Evolutionary conservation across 2,329 filamentous ascomycete species (phyloP).

Genomic region (Aspergillus hiratsukae): DNA sequence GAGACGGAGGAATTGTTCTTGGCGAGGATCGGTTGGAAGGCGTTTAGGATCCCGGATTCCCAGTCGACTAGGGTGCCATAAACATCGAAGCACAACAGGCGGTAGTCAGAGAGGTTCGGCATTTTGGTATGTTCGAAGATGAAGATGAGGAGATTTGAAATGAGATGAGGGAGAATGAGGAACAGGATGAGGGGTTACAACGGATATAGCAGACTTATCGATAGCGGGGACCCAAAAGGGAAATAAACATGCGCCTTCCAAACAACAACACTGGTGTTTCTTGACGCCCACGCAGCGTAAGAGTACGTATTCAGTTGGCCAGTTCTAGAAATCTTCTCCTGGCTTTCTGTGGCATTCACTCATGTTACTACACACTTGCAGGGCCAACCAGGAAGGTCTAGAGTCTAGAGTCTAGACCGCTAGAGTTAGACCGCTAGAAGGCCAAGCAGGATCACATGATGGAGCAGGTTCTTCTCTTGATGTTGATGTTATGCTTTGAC

Average conservation of each 20-base stretch:
- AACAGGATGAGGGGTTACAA: neutral
- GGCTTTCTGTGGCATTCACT: no score
- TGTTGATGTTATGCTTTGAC: no score
- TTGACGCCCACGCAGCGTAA: no score
- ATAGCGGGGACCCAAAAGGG: neutral
- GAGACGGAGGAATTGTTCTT: conserved; percentile 37
- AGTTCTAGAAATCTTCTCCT: no score
- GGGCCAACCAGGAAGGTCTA: no score
- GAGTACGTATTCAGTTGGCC: neutral
- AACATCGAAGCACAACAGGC: conserved; percentile 67
- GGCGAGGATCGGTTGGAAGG: conserved; percentile 45
- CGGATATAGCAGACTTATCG: neutral
- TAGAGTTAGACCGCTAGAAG: no score
- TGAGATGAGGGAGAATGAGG: neutral
- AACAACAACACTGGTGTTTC: no score
- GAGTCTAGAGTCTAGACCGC: no score
- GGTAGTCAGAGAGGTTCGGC: conserved; percentile 35
- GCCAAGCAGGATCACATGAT: no score
- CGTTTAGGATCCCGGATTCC: conserved; percentile 60
- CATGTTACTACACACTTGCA: no score
- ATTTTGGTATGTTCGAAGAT: conserved; percentile 8
- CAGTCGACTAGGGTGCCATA: conserved; percentile 78
- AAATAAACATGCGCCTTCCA: neutral
- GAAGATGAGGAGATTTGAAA: neutral
- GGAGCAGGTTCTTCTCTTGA: no score